phyloP scores from a whole-genome alignment of 73 alveolate genomes.

The Tetrahymena borealis region DNA sequence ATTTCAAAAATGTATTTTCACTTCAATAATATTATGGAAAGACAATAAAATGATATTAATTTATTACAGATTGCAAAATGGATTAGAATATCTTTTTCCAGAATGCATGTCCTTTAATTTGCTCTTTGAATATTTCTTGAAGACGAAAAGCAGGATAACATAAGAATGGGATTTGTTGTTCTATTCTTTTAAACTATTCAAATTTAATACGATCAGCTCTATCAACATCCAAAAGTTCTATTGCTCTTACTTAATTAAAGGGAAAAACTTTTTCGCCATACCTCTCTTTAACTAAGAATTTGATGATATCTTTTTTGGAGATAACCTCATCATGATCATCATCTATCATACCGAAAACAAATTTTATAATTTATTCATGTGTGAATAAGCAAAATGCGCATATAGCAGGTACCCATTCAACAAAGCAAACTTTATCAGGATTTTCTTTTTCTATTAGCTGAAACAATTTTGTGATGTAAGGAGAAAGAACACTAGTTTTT shows the following conservation, averaged over 20 bases:
- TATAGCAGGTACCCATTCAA: conserved; percentile 36
- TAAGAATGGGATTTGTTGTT: conserved; percentile 17
- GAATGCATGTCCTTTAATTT: background rate
- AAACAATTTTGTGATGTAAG: conserved; percentile 9
- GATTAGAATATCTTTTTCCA: conserved; percentile 14
- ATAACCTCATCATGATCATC: conserved; percentile 27
- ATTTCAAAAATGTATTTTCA: background rate
- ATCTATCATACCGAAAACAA: conserved; percentile 17
- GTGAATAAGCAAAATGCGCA: conserved; percentile 15
- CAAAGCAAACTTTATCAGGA: conserved; percentile 13
- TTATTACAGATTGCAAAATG: conserved; percentile 5
- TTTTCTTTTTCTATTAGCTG: conserved; percentile 21
- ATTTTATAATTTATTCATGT: conserved; percentile 10
- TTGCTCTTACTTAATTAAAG: conserved; percentile 20
- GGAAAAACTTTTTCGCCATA: conserved; percentile 16
- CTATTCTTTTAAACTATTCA: conserved; percentile 26
- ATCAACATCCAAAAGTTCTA: conserved; percentile 18
- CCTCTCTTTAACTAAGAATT: conserved; percentile 16
- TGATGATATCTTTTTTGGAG: conserved; percentile 22
- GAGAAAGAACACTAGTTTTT: conserved; percentile 11
- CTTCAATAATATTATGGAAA: background rate
- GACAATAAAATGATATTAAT: background rate
- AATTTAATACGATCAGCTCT: conserved; percentile 20
- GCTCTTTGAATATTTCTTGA: background rate
- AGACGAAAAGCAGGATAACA: conserved; percentile 31